These are phyloP conservation scores for Verticillium nonalfalfae DNA, from an alignment of 2,329 filamentous ascomycete genomes.

Conservation along the genomic window DNA sequence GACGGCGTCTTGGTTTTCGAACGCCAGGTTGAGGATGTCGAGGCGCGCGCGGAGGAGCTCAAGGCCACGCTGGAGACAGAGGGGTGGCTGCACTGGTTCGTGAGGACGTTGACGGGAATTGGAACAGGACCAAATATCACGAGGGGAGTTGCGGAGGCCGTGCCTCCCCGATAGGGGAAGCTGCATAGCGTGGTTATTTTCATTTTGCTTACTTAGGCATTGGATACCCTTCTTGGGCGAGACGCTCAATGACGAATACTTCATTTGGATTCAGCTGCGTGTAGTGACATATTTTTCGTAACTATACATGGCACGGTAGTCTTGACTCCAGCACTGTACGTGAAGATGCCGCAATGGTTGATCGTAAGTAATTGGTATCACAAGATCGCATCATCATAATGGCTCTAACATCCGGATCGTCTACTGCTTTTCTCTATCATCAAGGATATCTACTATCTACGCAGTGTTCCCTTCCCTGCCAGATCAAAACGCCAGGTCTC, in stretches of 20 bases:
- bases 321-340: no score
- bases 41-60: conserved; percentile 56
- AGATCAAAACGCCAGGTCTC: conserved; percentile 30
- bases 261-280: not conserved
- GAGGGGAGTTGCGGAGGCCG: conserved; percentile 12
- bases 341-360: no score
- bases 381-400: no score
- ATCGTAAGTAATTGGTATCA: no score
- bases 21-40: conserved; percentile 66
- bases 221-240: not conserved
- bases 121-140: conserved; percentile 54
- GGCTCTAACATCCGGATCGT: not conserved
- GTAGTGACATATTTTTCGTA: no score
- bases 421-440: not conserved
- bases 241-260: not conserved
- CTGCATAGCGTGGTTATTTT: not conserved
- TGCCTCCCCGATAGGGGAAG: not conserved
- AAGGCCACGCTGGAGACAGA: conserved; percentile 57
- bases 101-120: conserved; percentile 54
- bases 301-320: no score
- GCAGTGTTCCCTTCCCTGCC: not conserved
- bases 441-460: not conserved
- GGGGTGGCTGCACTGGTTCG: conserved; percentile 59
- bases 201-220: not conserved
- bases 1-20: conserved; percentile 76